Evolutionary conservation across 2,329 filamentous ascomycete genomes (phyloP).

Genomic region (Emericellopsis atlantica): DNA sequence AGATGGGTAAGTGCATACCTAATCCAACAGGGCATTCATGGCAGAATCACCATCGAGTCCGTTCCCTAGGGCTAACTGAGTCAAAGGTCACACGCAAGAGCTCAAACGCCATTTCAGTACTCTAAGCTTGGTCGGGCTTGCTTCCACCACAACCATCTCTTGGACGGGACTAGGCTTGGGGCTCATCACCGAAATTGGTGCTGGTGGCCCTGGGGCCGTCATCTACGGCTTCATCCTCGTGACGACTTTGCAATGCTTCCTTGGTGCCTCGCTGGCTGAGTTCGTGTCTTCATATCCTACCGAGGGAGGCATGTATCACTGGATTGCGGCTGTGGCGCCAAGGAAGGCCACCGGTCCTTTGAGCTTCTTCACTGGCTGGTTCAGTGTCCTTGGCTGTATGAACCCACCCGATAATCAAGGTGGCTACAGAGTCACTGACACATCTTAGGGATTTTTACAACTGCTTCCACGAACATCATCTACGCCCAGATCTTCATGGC

Average conservation of each 20-base stretch:
- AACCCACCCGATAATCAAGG: background rate
- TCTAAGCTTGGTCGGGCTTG: constrained; percentile 32
- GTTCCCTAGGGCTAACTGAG: background rate
- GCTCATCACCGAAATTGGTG: constrained; percentile 30
- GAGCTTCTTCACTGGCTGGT: constrained; percentile 31
- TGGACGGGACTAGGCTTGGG: constrained; percentile 33
- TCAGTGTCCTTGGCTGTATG: constrained; percentile 40
- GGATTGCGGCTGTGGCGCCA: constrained; percentile 33
- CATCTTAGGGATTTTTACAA: constrained; percentile 25
- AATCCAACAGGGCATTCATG: background rate
- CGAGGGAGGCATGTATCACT: constrained; percentile 37
- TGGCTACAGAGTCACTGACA: background rate
- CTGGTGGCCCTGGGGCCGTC: constrained; percentile 32
- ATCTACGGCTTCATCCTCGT: constrained; percentile 37
- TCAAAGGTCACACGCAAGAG: constrained; percentile 30
- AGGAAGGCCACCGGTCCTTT: constrained; percentile 21
- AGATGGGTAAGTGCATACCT: background rate
- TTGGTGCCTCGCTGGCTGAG: constrained; percentile 36
- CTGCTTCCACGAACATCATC: constrained; percentile 29
- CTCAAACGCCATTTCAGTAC: constrained; percentile 32
- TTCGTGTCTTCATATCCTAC: constrained; percentile 34
- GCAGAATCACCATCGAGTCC: background rate
- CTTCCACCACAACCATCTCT: constrained; percentile 35
- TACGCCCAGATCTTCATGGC: constrained; percentile 27
- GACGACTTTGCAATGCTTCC: constrained; percentile 29